phyloP scores from a whole-genome alignment of 176 grass and related monocot genomes.

The Aegilops speltoides region DNA sequence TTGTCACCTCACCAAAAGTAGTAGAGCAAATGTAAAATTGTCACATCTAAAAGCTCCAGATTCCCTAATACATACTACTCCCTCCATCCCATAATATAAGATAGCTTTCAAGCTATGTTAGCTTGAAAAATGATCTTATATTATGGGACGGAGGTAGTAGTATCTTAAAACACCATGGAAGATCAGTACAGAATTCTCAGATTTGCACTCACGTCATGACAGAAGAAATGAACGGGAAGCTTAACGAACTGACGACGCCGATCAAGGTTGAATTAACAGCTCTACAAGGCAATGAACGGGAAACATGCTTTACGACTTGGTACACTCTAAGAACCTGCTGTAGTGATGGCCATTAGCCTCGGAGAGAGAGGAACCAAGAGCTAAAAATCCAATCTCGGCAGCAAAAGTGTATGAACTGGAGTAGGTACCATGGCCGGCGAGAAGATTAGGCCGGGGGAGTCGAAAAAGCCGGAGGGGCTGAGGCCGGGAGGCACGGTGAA shows the following conservation, averaged over 20 bases:
- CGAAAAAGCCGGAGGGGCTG: conserved; percentile 70
- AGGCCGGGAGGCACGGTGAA: conserved; percentile 76
- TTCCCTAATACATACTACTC: conserved; percentile 4
- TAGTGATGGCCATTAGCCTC: background rate
- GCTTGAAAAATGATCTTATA: too few species aligned
- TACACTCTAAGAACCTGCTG: background rate
- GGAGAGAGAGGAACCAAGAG: background rate
- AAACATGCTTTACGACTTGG: background rate
- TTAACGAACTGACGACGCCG: background rate
- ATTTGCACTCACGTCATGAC: background rate
- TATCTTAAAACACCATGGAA: background rate
- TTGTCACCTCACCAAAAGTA: background rate
- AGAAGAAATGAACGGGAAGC: background rate
- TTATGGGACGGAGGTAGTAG: background rate
- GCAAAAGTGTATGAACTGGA: conserved; percentile 12
- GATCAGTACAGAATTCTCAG: background rate
- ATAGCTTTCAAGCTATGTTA: too few species aligned
- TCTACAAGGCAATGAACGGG: background rate
- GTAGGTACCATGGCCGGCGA: conserved; percentile 60
- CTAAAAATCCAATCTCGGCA: background rate
- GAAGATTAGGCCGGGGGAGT: conserved; percentile 67
- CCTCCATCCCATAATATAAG: too few species aligned
- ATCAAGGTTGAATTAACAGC: conserved; percentile 10
- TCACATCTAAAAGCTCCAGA: conserved; percentile 17
- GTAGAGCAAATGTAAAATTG: background rate